These are phyloP conservation scores for Leccinum incarnatum DNA, from an alignment of 768 basidiomycete genomes.

Conservation along the genomic window DNA sequence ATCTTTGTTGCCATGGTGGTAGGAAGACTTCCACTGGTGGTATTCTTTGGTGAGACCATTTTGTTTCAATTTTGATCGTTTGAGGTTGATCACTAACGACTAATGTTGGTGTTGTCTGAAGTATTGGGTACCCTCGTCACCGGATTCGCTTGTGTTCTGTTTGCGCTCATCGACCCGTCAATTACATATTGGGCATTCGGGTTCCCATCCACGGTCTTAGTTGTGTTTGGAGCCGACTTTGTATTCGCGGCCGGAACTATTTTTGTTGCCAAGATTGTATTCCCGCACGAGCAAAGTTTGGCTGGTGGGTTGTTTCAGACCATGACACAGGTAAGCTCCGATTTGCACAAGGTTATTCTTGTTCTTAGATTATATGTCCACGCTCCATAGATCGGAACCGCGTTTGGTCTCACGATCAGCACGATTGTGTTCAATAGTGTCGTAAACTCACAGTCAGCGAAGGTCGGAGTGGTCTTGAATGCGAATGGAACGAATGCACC, in stretches of 20 bases:
- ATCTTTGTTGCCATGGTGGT: conserved; percentile 60
- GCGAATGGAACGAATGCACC: conserved; percentile 31
- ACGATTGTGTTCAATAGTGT: conserved; percentile 69
- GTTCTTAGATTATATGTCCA: neutral
- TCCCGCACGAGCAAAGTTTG: conserved; percentile 71
- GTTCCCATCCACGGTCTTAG: conserved; percentile 63
- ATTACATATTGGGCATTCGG: conserved; percentile 72
- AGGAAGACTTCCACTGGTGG: conserved; percentile 51
- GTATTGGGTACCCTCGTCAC: conserved; percentile 60
- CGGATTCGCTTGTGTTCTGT: conserved; percentile 54
- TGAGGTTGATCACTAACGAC: neutral
- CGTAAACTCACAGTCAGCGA: conserved; percentile 31
- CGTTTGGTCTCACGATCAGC: conserved; percentile 67
- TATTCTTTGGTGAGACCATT: conserved; percentile 49
- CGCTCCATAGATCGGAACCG: conserved; percentile 53
- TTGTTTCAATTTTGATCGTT: neutral
- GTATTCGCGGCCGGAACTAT: conserved; percentile 71
- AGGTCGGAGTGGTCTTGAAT: conserved; percentile 33
- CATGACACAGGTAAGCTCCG: conserved; percentile 59
- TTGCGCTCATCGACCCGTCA: conserved; percentile 60
- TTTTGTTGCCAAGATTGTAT: conserved; percentile 66
- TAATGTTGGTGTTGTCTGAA: conserved; percentile 15
- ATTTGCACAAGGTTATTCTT: neutral
- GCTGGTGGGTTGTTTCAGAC: conserved; percentile 78
- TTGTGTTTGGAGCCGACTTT: conserved; percentile 77